These are phyloP conservation scores for Phytophthora crassamura DNA, from an alignment of 352 stramenopile genomes.

Conservation along the genomic window DNA sequence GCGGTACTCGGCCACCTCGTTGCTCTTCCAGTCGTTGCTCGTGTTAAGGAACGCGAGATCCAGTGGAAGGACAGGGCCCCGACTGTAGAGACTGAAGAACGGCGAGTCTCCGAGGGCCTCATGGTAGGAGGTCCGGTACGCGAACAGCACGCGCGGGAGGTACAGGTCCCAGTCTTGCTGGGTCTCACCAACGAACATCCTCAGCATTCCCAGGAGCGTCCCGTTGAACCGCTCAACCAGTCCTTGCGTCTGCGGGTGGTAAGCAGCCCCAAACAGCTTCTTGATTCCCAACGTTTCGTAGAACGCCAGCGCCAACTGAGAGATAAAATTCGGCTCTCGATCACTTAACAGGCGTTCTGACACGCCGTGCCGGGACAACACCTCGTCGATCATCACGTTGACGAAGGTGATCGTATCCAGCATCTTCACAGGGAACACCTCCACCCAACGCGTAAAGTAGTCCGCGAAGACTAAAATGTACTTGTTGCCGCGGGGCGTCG, in stretches of 20 bases:
- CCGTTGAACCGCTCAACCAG: conserved; percentile 6
- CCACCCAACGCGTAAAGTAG: too few species aligned
- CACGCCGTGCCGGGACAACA: background rate
- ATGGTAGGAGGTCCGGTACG: conserved; percentile 4
- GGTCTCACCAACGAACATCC: background rate
- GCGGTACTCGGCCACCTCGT: background rate
- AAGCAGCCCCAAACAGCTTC: background rate
- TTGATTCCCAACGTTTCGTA: too few species aligned
- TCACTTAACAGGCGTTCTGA: conserved; percentile 1
- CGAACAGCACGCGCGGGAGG: background rate
- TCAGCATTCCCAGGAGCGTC: background rate
- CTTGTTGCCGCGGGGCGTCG: too few species aligned
- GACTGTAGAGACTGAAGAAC: too few species aligned
- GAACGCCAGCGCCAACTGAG: background rate
- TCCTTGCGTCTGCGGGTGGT: conserved; percentile 6
- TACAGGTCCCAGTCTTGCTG: conserved; percentile 5
- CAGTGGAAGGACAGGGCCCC: too few species aligned
- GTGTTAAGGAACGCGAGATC: conserved; percentile 8
- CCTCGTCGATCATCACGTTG: background rate
- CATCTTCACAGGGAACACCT: background rate
- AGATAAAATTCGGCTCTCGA: conserved; percentile 1
- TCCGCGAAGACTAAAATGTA: too few species aligned
- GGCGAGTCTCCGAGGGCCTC: background rate
- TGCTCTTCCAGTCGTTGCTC: background rate
- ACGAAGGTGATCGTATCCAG: conserved; percentile 2